Evolutionary conservation across 176 grass and related monocot species (phyloP).

Genomic region (Carex littledalei): DNA sequence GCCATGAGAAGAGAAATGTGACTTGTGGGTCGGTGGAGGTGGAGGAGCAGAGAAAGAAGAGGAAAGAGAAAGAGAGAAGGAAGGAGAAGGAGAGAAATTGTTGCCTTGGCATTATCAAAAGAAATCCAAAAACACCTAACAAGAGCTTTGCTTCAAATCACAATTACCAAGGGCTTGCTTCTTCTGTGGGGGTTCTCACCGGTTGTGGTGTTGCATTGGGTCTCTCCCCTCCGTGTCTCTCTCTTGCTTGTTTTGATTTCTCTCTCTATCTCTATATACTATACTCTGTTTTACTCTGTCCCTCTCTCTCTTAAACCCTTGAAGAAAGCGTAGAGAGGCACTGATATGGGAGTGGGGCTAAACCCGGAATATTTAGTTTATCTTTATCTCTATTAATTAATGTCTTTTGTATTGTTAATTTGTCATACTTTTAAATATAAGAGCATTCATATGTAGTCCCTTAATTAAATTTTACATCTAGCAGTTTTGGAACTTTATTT

Average conservation of each 20-base stretch:
- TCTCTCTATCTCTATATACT: neutral
- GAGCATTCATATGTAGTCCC: neutral
- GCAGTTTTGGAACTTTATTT: neutral
- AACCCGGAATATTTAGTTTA: conserved; percentile 13
- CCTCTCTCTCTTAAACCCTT: conserved; percentile 12
- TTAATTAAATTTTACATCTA: neutral
- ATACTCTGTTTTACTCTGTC: neutral
- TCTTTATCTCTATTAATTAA: conserved; percentile 13
- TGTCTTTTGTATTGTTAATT: conserved; percentile 9
- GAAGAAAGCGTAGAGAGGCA: conserved; percentile 32
- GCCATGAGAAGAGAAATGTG: conserved; percentile 58
- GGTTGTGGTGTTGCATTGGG: conserved; percentile 44
- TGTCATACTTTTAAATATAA: neutral
- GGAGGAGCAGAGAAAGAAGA: neutral
- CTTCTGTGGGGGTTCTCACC: conserved; percentile 54
- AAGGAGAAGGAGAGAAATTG: conserved; percentile 26
- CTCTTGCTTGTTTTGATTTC: neutral
- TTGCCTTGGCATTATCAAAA: conserved; percentile 52
- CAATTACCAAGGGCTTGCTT: conserved; percentile 34
- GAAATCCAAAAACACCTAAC: conserved; percentile 31
- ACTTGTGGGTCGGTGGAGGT: conserved; percentile 29
- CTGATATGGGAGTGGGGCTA: conserved; percentile 7
- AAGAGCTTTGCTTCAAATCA: conserved; percentile 56
- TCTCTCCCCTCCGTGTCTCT: conserved; percentile 17
- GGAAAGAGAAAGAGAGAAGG: conserved; percentile 18